Conservation (phyloP, 164 flowering plant species). For the Berberis thunbergii region DNA sequence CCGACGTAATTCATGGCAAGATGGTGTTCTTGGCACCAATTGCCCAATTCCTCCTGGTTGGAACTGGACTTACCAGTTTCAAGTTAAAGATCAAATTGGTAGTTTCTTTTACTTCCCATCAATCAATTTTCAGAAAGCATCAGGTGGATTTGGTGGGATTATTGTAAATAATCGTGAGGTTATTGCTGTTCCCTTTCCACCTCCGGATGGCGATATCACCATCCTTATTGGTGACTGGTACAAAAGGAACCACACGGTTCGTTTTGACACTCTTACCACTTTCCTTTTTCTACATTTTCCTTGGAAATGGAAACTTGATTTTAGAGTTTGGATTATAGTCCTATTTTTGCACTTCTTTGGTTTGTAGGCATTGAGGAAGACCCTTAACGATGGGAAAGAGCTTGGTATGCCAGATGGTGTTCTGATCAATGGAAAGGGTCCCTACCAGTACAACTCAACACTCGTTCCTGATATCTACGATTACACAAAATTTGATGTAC, state of each 20-base stretch:
- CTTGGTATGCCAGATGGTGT: slow-evolving; percentile 98
- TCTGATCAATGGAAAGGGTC: slow-evolving; percentile 93
- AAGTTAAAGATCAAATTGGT: slow-evolving; percentile 97
- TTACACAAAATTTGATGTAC: slow-evolving; percentile 59
- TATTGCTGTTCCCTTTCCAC: slow-evolving; percentile 69
- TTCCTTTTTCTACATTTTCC: neutral
- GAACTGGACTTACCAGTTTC: slow-evolving; percentile 95
- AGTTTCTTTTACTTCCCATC: slow-evolving; percentile 97
- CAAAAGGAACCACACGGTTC: slow-evolving; percentile 74
- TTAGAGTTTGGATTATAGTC: neutral
- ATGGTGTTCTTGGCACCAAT: slow-evolving; percentile 87
- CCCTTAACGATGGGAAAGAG: slow-evolving; percentile 63
- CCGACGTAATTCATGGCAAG: slow-evolving; percentile 88
- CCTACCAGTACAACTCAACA: slow-evolving; percentile 72
- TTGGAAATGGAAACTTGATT: no score
- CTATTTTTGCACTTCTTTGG: neutral
- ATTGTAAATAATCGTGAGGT: slow-evolving; percentile 58
- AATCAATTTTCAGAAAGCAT: slow-evolving; percentile 72
- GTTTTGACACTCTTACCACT: slow-evolving; percentile 11
- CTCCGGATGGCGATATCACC: slow-evolving; percentile 73
- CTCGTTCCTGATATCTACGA: slow-evolving; percentile 85
- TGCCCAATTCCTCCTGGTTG: slow-evolving; percentile 88
- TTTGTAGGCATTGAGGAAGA: slow-evolving; percentile 60
- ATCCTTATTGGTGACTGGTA: slow-evolving; percentile 92
- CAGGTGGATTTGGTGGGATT: slow-evolving; percentile 85